Evolutionary conservation across 1,284 basidiomycete species (phyloP).

Genomic region (Sanghuangporus baumii): DNA sequence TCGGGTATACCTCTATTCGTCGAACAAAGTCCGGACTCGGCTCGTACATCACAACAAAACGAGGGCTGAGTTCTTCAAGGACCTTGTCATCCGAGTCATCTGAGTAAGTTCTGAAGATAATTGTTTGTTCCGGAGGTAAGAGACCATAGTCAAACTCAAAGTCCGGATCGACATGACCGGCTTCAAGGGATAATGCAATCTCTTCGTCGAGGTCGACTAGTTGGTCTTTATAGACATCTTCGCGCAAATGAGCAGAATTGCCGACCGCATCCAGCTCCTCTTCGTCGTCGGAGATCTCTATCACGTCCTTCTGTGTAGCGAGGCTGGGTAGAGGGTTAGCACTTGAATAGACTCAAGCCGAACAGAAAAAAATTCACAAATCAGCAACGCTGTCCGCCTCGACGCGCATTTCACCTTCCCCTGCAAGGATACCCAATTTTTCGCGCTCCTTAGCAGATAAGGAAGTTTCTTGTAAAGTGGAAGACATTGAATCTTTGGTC

Average conservation of each 20-base stretch:
- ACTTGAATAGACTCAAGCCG: not conserved
- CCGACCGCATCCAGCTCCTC: slow-evolving; percentile 20
- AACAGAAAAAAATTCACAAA: slow-evolving; percentile 41
- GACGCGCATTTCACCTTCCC: slow-evolving; percentile 38
- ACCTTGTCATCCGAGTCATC: slow-evolving; percentile 92
- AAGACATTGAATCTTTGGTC: slow-evolving; percentile 13
- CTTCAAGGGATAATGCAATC: slow-evolving; percentile 18
- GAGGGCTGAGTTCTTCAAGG: slow-evolving; percentile 83
- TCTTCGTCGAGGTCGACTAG: slow-evolving; percentile 30
- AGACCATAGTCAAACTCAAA: slow-evolving; percentile 84
- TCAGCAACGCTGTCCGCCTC: slow-evolving; percentile 53
- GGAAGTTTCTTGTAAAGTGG: slow-evolving; percentile 14
- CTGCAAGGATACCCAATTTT: slow-evolving; percentile 27
- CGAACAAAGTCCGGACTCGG: slow-evolving; percentile 91
- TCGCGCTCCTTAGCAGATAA: slow-evolving; percentile 18
- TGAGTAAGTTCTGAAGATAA: slow-evolving; percentile 84
- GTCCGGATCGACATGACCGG: slow-evolving; percentile 32
- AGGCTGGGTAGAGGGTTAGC: not conserved
- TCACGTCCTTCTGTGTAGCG: slow-evolving; percentile 13
- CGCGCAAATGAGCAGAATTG: not conserved
- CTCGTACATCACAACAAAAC: slow-evolving; percentile 94
- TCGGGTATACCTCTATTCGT: slow-evolving; percentile 70
- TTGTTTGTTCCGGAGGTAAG: slow-evolving; percentile 72
- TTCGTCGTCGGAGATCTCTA: slow-evolving; percentile 15
- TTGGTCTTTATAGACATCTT: slow-evolving; percentile 24